Evolutionary conservation across 441 rosid genomes (phyloP).

Genomic region (Erodium texanum): DNA sequence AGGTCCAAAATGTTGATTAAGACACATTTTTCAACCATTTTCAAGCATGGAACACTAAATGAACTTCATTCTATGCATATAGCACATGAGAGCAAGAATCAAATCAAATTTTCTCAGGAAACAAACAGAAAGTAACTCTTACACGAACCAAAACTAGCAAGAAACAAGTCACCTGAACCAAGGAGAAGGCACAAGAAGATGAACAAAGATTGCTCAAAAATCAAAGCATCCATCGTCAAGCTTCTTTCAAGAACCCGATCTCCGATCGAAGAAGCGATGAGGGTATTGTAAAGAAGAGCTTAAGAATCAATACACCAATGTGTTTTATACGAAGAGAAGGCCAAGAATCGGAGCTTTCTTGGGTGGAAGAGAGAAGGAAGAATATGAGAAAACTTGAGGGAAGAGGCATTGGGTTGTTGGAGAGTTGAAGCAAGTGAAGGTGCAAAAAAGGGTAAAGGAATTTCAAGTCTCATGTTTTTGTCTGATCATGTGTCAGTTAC

Average conservation of each 20-base stretch:
- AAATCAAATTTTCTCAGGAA: not conserved
- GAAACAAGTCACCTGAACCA: conserved; percentile 42
- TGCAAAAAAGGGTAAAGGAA: no score
- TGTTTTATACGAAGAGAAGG: conserved; percentile 33
- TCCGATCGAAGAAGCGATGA: conserved; percentile 21
- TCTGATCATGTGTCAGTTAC: not conserved
- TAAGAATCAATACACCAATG: conserved; percentile 28
- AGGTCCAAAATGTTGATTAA: no score
- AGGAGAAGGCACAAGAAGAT: conserved; percentile 43
- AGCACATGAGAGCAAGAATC: no score
- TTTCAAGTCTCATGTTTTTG: conserved; percentile 19
- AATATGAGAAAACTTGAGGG: conserved; percentile 95
- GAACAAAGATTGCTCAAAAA: conserved; percentile 31
- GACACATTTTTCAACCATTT: no score
- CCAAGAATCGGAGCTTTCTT: conserved; percentile 79
- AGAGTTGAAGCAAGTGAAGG: conserved; percentile 80
- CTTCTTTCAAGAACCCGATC: conserved; percentile 7
- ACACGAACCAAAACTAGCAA: no score
- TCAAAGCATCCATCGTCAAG: conserved; percentile 35
- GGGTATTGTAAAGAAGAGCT: conserved; percentile 38
- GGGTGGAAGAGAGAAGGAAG: conserved; percentile 45
- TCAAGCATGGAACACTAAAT: no score
- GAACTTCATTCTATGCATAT: no score
- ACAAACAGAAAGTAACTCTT: not conserved
- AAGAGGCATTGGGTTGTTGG: conserved; percentile 70